Evolutionary conservation across 768 basidiomycete species (phyloP), one percentile per base, ranked within the genome.

Genomic region (Tylopilus sp.): DNA sequence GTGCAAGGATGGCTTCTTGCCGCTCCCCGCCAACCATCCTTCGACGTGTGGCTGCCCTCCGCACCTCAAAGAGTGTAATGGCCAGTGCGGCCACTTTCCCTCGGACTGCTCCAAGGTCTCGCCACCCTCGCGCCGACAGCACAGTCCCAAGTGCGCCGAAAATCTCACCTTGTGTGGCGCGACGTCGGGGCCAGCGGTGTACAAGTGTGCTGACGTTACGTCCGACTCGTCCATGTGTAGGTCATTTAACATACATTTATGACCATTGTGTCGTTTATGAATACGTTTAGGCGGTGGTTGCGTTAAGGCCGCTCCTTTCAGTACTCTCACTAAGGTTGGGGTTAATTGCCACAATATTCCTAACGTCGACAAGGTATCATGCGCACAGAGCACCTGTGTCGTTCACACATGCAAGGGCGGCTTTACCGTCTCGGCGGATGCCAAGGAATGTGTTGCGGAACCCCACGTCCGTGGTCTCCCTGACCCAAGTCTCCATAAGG

Each of bases 201-300:
- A 56, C 60, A 66, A 70, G 45, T 74, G 74, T 40, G 59, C 67
- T 17, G 50, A 74, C 50, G 56, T 58, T 33, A 50, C 31, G 19
- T 60, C 45, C 16, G 67, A 70, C 51, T 47, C 63, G 12, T 60
- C 60, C 31, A 63, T 59, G 5, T 74, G 73, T 74, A 54, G 37
- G 73, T 70, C 13, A 30, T 48, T 50, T 16, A 5, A 9, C 30
- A 12, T 3, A 11, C 6, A 6, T 24, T 33, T 45, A 9, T 38
- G 13, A 24, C 6, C 6, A 4, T 6, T 3, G 3, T 22, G 9
- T 16, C 6, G 7, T 40, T 50, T 14, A 49, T 13, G 24, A 17
- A 21, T 1, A 8, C 26, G 21, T 37, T 8, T 43, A 74, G 73
- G 73, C 44, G 74, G 74, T 4, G 74, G 73, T 1, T 74, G 73